Base-by-base conservation (phyloP, 2,329 filamentous ascomycete species). In the Immersiporthe knoxdaviesiana region DNA sequence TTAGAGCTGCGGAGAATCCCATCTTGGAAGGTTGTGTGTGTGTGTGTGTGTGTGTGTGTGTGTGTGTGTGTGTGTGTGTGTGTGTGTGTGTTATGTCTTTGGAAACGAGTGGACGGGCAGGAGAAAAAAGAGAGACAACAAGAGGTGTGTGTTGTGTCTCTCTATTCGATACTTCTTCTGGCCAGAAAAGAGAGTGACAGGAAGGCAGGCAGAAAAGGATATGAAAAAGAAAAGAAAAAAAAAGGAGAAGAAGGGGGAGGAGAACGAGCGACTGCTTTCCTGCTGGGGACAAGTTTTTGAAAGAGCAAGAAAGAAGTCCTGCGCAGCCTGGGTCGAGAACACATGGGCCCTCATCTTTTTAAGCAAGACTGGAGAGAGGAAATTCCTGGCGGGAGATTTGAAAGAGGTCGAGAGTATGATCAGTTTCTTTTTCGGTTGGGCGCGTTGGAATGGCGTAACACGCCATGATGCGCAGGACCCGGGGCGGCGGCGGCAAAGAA, bases 371-470 rank as follows among this genome's bases (percentile, higher is more conserved):
- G 6, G 7, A 30, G 47, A 16, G 63, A 39, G 47, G 50, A 65
- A 41, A n/a, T n/a, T 58, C n/a, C 37, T 21, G n/a, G 10, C 14
- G 27, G 44, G 11, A 37, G 24, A 58, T 39, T 35, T n/a, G n/a
- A n/a, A n/a, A 35, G n/a, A 24, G n/a, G 44, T n/a, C 44, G 16
- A 47, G 11, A 47, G 44, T 47, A n/a, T 47, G 24, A 12, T n/a
- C 18, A 10, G 8, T 47, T 18, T 5, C 2, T 58, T 5, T 2
- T 58, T n/a, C n/a, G n/a, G 18, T 35, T 27, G 52, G 54, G 27
- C 50, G 52, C 63, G 50, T 54, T 65, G 63, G 63, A 65, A 65
- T 44, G 63, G 5, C 14, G 32, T 5, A n/a, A 24, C 47, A 56
- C 63, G 63, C 44, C 21, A 27, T 56, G 24, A 56, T 56, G 14